Conservation (phyloP, 768 basidiomycete genomes). For the Mrakia blollopis region DNA sequence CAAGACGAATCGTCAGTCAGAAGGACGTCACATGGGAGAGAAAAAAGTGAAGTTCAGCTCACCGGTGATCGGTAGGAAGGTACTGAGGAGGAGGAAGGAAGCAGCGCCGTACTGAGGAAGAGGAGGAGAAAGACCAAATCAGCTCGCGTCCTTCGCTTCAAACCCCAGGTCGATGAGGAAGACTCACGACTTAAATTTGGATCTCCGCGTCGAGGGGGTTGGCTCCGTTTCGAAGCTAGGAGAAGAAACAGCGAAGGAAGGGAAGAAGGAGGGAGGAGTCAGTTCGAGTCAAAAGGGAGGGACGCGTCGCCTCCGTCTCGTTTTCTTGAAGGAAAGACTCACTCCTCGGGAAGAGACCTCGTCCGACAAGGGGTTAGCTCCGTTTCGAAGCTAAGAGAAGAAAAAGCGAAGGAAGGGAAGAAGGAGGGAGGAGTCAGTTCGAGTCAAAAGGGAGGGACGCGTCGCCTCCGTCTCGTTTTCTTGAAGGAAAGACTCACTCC, state of each 20-base stretch:
- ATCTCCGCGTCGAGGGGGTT: neutral
- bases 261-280: neutral
- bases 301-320: neutral
- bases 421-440: neutral
- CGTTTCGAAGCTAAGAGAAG: neutral
- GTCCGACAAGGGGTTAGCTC: neutral
- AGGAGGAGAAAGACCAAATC: neutral
- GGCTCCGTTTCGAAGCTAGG: neutral
- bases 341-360: neutral
- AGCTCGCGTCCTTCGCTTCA: neutral
- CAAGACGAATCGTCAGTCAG: neutral
- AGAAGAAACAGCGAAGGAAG: neutral
- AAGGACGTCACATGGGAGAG: neutral
- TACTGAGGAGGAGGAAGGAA: neutral
- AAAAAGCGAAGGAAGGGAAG: neutral
- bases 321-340: no score
- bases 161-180: neutral
- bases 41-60: no score
- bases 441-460: neutral
- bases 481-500: no score
- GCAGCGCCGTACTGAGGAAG: neutral
- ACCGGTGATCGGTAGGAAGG: neutral
- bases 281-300: neutral
- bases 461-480: no score
- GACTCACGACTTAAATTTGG: neutral